Conservation (phyloP, 2,329 filamentous ascomycete genomes). For the Didymella sp. region DNA sequence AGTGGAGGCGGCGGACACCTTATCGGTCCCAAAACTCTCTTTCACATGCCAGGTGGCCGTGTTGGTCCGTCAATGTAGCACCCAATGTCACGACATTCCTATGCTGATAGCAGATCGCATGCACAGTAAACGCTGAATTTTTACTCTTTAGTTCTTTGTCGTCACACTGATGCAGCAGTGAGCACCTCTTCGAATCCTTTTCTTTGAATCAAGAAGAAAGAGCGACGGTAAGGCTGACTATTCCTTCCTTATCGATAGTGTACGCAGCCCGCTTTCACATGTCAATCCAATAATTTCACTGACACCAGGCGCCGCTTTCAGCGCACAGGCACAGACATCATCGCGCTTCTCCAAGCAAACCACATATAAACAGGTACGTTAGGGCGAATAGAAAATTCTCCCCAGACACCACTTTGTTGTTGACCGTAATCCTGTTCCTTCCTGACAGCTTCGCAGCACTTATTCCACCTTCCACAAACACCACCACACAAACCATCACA, state of each 20-base stretch:
- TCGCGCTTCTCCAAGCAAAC: slow-evolving; percentile 24
- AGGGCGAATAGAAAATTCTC: slow-evolving; percentile 14
- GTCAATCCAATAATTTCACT: slow-evolving; percentile 24
- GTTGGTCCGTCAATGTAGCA: slow-evolving; percentile 24
- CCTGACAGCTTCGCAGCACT: slow-evolving; percentile 14
- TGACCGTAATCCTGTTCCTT: slow-evolving; percentile 16
- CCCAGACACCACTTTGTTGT: slow-evolving; percentile 22
- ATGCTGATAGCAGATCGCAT: slow-evolving; percentile 5
- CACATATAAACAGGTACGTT: slow-evolving; percentile 37
- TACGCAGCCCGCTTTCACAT: slow-evolving; percentile 31
- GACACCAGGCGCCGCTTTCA: slow-evolving; percentile 34
- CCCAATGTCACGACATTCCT: slow-evolving; percentile 26
- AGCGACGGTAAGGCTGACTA: slow-evolving; percentile 3
- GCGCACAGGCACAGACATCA: slow-evolving; percentile 31
- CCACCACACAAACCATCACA: slow-evolving; percentile 13
- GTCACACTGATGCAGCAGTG: slow-evolving; percentile 12
- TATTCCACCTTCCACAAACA: slow-evolving; percentile 17
- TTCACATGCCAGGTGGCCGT: slow-evolving; percentile 36
- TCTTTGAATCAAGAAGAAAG: slow-evolving; percentile 1
- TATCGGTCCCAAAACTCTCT: slow-evolving; percentile 29
- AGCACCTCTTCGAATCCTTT: not conserved
- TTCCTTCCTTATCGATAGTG: slow-evolving; percentile 30
- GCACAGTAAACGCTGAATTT: not conserved
- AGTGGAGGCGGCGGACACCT: slow-evolving; percentile 21
- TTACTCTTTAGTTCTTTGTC: slow-evolving; percentile 6